Evolutionary conservation across 2,329 filamentous ascomycete species (phyloP).

Genomic region (Chaetomium sp.): DNA sequence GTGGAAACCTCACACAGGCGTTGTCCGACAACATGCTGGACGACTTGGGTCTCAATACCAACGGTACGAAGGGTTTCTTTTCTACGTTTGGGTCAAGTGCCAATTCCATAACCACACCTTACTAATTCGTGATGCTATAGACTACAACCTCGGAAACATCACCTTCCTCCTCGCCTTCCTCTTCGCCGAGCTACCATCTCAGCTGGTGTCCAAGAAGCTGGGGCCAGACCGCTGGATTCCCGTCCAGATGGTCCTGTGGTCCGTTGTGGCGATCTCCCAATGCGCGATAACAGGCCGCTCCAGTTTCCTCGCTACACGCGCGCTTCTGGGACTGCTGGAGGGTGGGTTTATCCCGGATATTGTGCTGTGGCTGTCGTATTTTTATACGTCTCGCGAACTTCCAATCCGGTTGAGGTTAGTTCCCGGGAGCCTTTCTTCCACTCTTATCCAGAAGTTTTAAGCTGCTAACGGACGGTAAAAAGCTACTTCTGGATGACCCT

Average conservation of each 20-base stretch:
- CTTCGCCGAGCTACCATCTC: constrained; percentile 51
- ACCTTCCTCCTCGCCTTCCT: constrained; percentile 47
- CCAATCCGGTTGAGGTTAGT: constrained; percentile 33
- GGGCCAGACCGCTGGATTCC: constrained; percentile 28
- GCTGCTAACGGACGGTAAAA: neutral
- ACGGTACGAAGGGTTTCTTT: constrained; percentile 28
- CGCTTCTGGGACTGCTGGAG: constrained; percentile 24
- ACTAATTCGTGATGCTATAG: constrained; percentile 12
- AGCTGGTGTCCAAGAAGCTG: constrained; percentile 48
- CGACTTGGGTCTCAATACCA: constrained; percentile 41
- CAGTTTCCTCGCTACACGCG: constrained; percentile 21
- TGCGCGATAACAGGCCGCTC: constrained; percentile 15
- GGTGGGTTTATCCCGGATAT: constrained; percentile 27
- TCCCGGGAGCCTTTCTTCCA: neutral
- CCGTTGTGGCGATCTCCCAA: constrained; percentile 22
- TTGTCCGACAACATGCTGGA: constrained; percentile 54
- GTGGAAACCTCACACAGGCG: constrained; percentile 53
- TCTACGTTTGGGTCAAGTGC: neutral
- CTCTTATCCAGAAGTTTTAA: neutral
- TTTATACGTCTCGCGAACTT: constrained; percentile 29
- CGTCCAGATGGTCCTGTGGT: constrained; percentile 27
- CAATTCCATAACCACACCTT: neutral
- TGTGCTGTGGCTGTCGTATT: constrained; percentile 26
- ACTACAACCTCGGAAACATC: constrained; percentile 45
- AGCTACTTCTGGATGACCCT: constrained; percentile 35